Evolutionary conservation across 495 filamentous ascomycete genomes (phyloP).

Genomic region (Hyaloscypha finlandica): DNA sequence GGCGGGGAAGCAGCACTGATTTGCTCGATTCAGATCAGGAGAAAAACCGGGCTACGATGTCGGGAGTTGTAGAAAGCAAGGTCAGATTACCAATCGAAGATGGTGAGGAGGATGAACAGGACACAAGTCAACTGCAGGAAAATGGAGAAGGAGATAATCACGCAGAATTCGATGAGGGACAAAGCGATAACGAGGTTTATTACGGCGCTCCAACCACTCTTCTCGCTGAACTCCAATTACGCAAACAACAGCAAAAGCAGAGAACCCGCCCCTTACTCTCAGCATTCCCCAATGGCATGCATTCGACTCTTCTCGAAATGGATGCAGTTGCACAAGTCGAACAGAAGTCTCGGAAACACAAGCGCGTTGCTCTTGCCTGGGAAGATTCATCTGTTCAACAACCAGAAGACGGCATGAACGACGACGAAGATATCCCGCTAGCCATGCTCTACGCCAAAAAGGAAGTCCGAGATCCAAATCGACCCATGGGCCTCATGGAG

Average conservation of each 20-base stretch:
- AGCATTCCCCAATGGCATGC: slow-evolving; percentile 73
- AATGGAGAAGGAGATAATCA: slow-evolving; percentile 24
- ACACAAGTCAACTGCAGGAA: slow-evolving; percentile 12
- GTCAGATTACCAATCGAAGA: slow-evolving; percentile 34
- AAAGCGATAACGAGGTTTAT: slow-evolving; percentile 45
- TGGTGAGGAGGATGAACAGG: slow-evolving; percentile 35
- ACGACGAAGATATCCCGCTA: slow-evolving; percentile 80
- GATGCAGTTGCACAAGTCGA: slow-evolving; percentile 90
- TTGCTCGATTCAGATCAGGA: slow-evolving; percentile 24
- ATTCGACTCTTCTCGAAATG: slow-evolving; percentile 85
- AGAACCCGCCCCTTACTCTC: slow-evolving; percentile 69
- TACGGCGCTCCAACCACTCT: slow-evolving; percentile 82
- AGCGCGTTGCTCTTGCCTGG: slow-evolving; percentile 86
- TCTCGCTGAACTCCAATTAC: slow-evolving; percentile 85
- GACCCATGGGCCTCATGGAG: slow-evolving; percentile 84
- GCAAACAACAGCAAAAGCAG: slow-evolving; percentile 80
- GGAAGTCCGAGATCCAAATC: slow-evolving; percentile 53
- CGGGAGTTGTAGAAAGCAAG: slow-evolving; percentile 12
- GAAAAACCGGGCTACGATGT: slow-evolving; percentile 19
- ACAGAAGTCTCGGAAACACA: slow-evolving; percentile 69
- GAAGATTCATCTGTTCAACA: slow-evolving; percentile 60
- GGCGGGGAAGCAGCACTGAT: slow-evolving; percentile 27
- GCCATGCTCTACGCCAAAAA: slow-evolving; percentile 73
- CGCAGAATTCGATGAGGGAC: slow-evolving; percentile 32
- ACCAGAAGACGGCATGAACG: slow-evolving; percentile 51